A percentile compares a stretch with the other conserved stretches of the same genome.
Conservation (phyloP, 2,329 filamentous ascomycete genomes). For the Blastomyces percursus region DNA sequence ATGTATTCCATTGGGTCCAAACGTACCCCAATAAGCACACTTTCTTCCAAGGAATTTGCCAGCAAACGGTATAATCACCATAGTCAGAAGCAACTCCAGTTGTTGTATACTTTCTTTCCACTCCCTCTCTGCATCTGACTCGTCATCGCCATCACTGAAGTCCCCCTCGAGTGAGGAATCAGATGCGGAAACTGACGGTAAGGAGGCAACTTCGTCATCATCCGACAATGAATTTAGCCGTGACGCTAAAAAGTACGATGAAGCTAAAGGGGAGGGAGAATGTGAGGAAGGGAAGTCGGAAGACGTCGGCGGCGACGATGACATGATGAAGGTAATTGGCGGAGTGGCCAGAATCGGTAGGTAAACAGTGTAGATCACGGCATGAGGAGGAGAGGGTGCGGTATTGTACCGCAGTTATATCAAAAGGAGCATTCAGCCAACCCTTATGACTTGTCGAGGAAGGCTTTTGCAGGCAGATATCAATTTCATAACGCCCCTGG, state of each 20-base stretch:
- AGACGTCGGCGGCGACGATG: constrained; percentile 20
- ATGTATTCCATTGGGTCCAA: neutral
- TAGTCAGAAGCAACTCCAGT: constrained; percentile 80
- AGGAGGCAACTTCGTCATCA: constrained; percentile 29
- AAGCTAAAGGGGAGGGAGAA: constrained; percentile 25
- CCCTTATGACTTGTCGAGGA: neutral
- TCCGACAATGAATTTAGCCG: constrained; percentile 22
- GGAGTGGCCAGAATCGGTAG: constrained; percentile 7
- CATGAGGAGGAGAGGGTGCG: neutral
- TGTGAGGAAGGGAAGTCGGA: constrained; percentile 11
- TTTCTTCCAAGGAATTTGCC: constrained; percentile 93
- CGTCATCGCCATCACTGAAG: constrained; percentile 46
- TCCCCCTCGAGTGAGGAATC: constrained; percentile 40
- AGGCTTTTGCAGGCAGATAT: neutral
- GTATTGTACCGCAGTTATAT: neutral
- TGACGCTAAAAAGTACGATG: constrained; percentile 32
- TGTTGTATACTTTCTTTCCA: constrained; percentile 94
- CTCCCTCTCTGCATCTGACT: constrained; percentile 82
- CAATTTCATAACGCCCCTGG: neutral
- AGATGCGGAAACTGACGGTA: constrained; percentile 32
- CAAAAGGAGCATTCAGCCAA: neutral
- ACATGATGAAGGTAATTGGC: constrained; percentile 19
- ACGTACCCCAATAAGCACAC: constrained; percentile 87
- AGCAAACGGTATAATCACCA: constrained; percentile 87
- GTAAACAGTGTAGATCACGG: neutral